These are phyloP conservation scores for Suillus spraguei DNA, from an alignment of 768 basidiomycete species.

Conservation along the genomic window DNA sequence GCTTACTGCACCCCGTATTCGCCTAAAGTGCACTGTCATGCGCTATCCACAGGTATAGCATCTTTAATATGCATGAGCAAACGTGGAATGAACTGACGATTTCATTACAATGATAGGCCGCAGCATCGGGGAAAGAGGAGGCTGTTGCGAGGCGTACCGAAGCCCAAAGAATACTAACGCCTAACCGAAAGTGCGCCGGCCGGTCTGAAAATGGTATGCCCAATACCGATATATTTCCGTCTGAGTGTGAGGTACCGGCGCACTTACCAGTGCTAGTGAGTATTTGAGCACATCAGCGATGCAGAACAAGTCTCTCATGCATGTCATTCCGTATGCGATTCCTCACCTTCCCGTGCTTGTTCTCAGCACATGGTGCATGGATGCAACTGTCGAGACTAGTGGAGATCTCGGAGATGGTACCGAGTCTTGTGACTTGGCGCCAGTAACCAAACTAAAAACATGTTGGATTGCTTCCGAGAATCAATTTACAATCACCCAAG, in stretches of 20 bases:
- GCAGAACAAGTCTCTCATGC: conserved; percentile 6
- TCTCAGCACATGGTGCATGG: neutral
- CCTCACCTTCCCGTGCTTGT: neutral
- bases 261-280: neutral
- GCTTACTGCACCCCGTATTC: neutral
- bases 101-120: neutral
- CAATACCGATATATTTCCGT: neutral
- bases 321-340: conserved; percentile 1
- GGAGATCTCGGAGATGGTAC: neutral
- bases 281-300: neutral
- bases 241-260: neutral
- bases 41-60: neutral
- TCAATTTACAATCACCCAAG: neutral
- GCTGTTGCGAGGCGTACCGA: neutral
- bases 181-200: neutral
- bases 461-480: neutral
- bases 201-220: neutral
- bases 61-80: neutral
- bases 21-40: neutral
- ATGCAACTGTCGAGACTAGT: neutral
- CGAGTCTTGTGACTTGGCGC: neutral
- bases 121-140: neutral
- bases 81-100: neutral
- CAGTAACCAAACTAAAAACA: neutral
- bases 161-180: neutral